A percentile compares a stretch with the other conserved stretches of the same genome.
Evolutionary conservation across 805 yeast species (phyloP).

Genomic region (Candida takata): DNA sequence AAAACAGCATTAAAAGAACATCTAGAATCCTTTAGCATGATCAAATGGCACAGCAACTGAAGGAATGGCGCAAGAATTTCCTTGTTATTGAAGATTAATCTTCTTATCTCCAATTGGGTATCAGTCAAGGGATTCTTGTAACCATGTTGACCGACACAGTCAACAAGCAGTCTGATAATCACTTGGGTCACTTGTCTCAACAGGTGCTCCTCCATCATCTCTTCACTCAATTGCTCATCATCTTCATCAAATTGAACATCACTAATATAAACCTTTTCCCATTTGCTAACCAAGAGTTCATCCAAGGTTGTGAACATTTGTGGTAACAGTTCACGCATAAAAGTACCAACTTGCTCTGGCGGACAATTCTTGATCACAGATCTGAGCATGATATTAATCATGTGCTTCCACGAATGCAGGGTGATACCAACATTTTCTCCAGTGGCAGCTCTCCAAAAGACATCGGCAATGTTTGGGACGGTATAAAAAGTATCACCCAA

Average conservation of each 20-base stretch:
- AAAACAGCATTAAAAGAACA: slow-evolving; percentile 88
- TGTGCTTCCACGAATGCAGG: slow-evolving; percentile 94
- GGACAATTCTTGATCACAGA: slow-evolving; percentile 90
- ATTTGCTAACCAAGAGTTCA: slow-evolving; percentile 59
- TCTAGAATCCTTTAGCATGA: slow-evolving; percentile 80
- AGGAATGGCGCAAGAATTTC: slow-evolving; percentile 72
- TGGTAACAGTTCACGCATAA: slow-evolving; percentile 75
- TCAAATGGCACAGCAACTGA: slow-evolving; percentile 65
- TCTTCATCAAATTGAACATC: slow-evolving; percentile 33
- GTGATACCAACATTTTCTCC: slow-evolving; percentile 72
- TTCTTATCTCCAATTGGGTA: slow-evolving; percentile 59
- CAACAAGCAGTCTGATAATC: slow-evolving; percentile 79
- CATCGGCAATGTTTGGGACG: slow-evolving; percentile 70
- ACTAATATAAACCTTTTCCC: slow-evolving; percentile 59
- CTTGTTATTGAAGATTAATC: slow-evolving; percentile 56
- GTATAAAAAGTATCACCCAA: slow-evolving; percentile 85
- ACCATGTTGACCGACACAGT: slow-evolving; percentile 75
- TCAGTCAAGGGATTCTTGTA: slow-evolving; percentile 35
- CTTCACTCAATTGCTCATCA: slow-evolving; percentile 87
- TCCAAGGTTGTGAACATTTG: slow-evolving; percentile 68
- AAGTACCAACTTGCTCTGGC: slow-evolving; percentile 50
- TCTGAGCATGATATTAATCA: slow-evolving; percentile 83
- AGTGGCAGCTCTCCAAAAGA: slow-evolving; percentile 82
- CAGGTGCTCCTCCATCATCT: slow-evolving; percentile 96
- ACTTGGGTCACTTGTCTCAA: slow-evolving; percentile 90